Conservation (phyloP, 2,329 filamentous ascomycete species). For the Colletotrichum sp. region DNA sequence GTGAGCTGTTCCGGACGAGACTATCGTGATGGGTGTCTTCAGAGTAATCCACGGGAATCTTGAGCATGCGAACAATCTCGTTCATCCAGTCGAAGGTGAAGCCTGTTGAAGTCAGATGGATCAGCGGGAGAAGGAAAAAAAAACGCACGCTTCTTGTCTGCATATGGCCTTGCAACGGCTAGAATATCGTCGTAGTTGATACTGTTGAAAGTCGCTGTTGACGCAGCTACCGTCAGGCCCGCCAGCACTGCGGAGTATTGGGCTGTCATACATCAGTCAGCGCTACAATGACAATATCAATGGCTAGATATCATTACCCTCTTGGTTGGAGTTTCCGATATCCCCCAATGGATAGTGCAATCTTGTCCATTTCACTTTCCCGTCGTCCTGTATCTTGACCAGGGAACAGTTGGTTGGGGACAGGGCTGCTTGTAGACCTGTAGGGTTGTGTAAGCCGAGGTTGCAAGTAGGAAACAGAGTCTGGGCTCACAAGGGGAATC, state of each 20-base stretch:
- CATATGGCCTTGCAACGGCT: constrained; percentile 64
- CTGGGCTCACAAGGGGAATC: constrained; percentile 65
- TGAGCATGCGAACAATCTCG: constrained; percentile 72
- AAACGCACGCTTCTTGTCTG: constrained; percentile 38
- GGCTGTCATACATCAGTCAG: constrained; percentile 39
- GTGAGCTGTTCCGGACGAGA: constrained; percentile 72
- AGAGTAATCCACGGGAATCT: constrained; percentile 81
- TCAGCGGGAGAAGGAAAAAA: neutral
- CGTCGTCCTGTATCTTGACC: constrained; percentile 63
- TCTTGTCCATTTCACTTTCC: constrained; percentile 63
- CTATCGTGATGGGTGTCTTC: constrained; percentile 75
- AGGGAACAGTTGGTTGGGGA: constrained; percentile 67
- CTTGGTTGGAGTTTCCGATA: constrained; percentile 51
- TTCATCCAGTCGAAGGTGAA: constrained; percentile 68
- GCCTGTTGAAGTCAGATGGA: constrained; percentile 39
- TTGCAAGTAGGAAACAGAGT: neutral
- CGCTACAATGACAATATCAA: constrained; percentile 18
- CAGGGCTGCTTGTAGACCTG: constrained; percentile 64
- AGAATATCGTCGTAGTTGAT: constrained; percentile 74
- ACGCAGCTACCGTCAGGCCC: constrained; percentile 60
- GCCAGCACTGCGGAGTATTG: constrained; percentile 65
- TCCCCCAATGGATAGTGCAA: constrained; percentile 56
- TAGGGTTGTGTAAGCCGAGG: neutral
- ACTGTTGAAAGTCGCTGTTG: constrained; percentile 49
- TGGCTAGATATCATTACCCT: constrained; percentile 41